Conservation (phyloP, 345 rosid species). For the Zanthoxylum bungeanum region DNA sequence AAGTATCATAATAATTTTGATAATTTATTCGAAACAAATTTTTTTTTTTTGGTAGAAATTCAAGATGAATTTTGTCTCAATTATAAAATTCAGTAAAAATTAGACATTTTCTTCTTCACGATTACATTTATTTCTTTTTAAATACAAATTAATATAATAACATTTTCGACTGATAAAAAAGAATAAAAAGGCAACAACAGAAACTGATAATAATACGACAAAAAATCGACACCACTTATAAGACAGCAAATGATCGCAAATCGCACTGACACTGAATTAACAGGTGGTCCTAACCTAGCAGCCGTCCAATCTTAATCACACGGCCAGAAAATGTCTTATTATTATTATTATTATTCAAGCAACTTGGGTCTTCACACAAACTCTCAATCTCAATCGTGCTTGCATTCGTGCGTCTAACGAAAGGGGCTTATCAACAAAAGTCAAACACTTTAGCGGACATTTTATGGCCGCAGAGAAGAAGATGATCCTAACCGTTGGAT, state of each 20-base stretch:
- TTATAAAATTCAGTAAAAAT: too few relatives aligned
- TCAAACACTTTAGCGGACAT: constrained; percentile 26
- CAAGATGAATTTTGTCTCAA: too few relatives aligned
- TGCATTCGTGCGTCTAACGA: constrained; percentile 40
- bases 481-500: constrained; percentile 43
- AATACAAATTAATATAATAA: too few relatives aligned
- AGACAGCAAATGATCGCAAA: constrained; percentile 25
- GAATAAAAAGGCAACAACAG: too few relatives aligned
- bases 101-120: too few relatives aligned
- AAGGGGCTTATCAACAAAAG: constrained; percentile 36
- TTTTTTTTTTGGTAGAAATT: too few relatives aligned
- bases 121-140: too few relatives aligned
- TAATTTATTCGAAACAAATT: too few relatives aligned
- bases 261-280: constrained; percentile 35
- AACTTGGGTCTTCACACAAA: constrained; percentile 18
- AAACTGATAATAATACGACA: too few relatives aligned
- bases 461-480: constrained; percentile 12
- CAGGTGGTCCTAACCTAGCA: constrained; percentile 40
- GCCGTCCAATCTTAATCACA: constrained; percentile 42
- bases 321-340: constrained; percentile 31
- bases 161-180: too few relatives aligned
- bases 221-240: constrained; percentile 21
- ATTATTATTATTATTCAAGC: background rate
- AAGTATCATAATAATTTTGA: too few relatives aligned
- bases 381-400: constrained; percentile 28